phyloP scores from a whole-genome alignment of 139 green algal genomes.

The Chlorella sp. region DNA sequence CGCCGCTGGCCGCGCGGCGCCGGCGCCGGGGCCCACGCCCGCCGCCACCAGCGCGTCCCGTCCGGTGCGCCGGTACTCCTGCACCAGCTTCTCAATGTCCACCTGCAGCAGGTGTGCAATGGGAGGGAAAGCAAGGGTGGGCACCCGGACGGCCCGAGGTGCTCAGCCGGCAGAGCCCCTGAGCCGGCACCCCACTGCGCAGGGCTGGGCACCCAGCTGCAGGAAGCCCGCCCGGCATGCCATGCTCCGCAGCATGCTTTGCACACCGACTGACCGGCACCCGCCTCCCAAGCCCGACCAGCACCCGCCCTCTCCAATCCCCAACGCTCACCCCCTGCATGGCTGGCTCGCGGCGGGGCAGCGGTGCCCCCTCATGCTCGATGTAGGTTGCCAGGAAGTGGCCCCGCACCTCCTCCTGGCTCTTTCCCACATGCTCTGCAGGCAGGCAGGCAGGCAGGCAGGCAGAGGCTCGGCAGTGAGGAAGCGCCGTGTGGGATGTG shows the following conservation, averaged over 20 bases:
- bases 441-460: no score
- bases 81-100: conserved; percentile 36
- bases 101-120: conserved; percentile 29
- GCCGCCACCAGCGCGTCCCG: neutral
- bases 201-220: no score
- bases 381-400: conserved; percentile 93
- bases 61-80: conserved; percentile 28
- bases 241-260: no score
- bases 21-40: neutral
- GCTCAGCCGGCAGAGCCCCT: no score
- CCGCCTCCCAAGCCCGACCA: no score
- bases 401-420: conserved; percentile 66
- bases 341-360: conserved; percentile 66
- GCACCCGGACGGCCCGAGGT: no score
- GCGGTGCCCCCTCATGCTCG: conserved; percentile 67
- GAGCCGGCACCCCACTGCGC: no score
- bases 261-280: no score
- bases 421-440: conserved; percentile 90
- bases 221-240: no score
- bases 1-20: neutral
- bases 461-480: neutral
- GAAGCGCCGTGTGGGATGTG: neutral
- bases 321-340: conserved; percentile 51
- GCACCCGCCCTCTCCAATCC: no score
- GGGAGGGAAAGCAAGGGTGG: no score